These are phyloP conservation scores for Exophiala alcalophila DNA, from an alignment of 2,329 filamentous ascomycete species.

Conservation along the genomic window DNA sequence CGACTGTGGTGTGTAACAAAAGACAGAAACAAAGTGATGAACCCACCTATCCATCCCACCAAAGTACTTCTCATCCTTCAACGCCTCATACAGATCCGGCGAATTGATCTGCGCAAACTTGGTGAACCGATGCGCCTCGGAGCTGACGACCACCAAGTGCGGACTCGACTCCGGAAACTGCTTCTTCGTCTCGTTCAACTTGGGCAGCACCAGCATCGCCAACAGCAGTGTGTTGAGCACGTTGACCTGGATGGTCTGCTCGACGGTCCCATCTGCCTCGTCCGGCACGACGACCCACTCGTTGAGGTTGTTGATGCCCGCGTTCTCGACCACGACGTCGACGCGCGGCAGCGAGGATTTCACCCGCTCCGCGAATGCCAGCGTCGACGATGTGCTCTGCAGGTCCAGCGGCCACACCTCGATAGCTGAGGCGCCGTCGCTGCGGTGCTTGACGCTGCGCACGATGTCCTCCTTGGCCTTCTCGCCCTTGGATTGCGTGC, in stretches of 20 bases:
- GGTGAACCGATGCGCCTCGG: constrained; percentile 29
- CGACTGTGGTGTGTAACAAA: too few relatives aligned
- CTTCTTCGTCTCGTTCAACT: constrained; percentile 26
- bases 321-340: constrained; percentile 41
- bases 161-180: constrained; percentile 18
- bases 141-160: constrained; percentile 28
- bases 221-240: constrained; percentile 32
- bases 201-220: constrained; percentile 28
- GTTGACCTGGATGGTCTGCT: constrained; percentile 33
- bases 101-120: constrained; percentile 26
- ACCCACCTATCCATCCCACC: constrained; percentile 13
- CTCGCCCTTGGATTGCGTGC: constrained; percentile 45
- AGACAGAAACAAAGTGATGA: too few relatives aligned
- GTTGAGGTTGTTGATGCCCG: constrained; percentile 33
- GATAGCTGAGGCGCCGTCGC: constrained; percentile 31
- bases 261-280: too few relatives aligned
- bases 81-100: constrained; percentile 18
- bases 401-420: constrained; percentile 50
- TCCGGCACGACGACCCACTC: constrained; percentile 20
- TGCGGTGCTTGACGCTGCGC: constrained; percentile 30
- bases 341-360: constrained; percentile 33
- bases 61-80: constrained; percentile 22
- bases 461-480: constrained; percentile 43
- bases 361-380: constrained; percentile 36
- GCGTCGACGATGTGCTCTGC: constrained; percentile 35